Base-by-base conservation (phyloP, 2,329 filamentous ascomycete species). In the Colletotrichum sp. region DNA sequence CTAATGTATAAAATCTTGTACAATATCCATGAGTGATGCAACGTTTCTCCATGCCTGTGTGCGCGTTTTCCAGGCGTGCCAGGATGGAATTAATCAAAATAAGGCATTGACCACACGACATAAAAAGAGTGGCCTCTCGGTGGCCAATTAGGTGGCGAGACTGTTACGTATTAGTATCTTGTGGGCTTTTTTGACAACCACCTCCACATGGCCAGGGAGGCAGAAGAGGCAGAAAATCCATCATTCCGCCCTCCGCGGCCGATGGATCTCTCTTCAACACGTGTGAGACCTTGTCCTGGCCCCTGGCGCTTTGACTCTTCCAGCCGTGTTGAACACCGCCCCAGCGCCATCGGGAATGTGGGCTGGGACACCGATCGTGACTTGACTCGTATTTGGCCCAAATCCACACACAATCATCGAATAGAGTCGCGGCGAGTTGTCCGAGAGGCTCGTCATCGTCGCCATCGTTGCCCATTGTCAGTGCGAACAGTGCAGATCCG, bases 401-500 rank as follows among this genome's bases (percentile, higher is more conserved):
- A 25, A 48, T 34, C 19, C 36, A 63, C 32, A 27, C 16, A 28
- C 3, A 28, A 22, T 16, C 12, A 8, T 52, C 39, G 30, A 64
- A 13, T 34, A 19, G 11, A 36, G 27, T 61, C 15, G 22, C 22
- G 22, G 27, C 32, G 34, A 55, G 27, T 15, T 39, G 22, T 27
- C 34, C 52, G 57, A 30, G 7, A 22, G 16, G 57, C 27, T 32
- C 63, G 48, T 32, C 44, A 52, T 52, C 44, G 44, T 64, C 63
- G 25, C 30, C 34, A 27, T 34, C n/a, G 11, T 34, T 15, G 60
- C 22, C 19, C 52, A 25, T 28, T 8, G 63, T 75, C 69, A 75
- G 73, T 75, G 73, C 70, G 70, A 65, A 59, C 34, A 30, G n/a
- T 27, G 74, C 59, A 73, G 74, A 73, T 73, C 70, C 74, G 74